Percentiles rank a stretch among this genome's conserved stretches.
phyloP scores from a whole-genome alignment of 768 basidiomycete species.

The Trametes maxima region DNA sequence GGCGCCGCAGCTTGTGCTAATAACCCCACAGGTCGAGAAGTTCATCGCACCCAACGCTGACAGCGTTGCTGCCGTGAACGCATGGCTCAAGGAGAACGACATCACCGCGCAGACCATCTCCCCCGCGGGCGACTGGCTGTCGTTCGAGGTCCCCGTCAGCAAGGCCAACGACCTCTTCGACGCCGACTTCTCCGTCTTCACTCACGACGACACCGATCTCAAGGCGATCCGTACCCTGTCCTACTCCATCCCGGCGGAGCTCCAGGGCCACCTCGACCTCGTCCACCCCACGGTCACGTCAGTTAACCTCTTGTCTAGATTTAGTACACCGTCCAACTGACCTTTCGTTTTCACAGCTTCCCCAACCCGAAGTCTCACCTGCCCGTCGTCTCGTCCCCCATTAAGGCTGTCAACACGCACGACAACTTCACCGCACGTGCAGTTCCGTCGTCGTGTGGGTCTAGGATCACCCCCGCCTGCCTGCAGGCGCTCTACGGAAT shows the following conservation, averaged over 20 bases:
- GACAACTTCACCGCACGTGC: conserved; percentile 6
- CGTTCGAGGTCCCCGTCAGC: conserved; percentile 29
- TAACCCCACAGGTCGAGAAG: conserved; percentile 8
- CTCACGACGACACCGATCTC: conserved; percentile 26
- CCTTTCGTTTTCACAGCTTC: conserved; percentile 12
- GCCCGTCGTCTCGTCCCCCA: conserved; percentile 7
- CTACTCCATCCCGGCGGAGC: conserved; percentile 35
- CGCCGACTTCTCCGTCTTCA: conserved; percentile 35
- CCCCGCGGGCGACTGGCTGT: conserved; percentile 35
- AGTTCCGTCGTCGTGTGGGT: conserved; percentile 28
- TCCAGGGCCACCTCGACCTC: conserved; percentile 32
- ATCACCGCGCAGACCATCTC: conserved; percentile 29
- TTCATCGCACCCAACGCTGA: conserved; percentile 28
- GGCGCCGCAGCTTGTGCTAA: background rate
- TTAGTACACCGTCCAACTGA: background rate
- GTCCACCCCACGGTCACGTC: conserved; percentile 36
- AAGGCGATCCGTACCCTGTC: conserved; percentile 33
- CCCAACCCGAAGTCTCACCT: conserved; percentile 14
- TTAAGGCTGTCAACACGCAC: conserved; percentile 23
- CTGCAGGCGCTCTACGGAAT: conserved; percentile 36
- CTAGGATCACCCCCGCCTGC: conserved; percentile 34
- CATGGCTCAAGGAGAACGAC: conserved; percentile 31
- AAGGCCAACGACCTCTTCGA: conserved; percentile 35
- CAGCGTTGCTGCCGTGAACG: conserved; percentile 29
- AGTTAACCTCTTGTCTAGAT: background rate